These are phyloP conservation scores for Neofusicoccum ribis DNA, from an alignment of 2,329 filamentous ascomycete species.

Conservation along the genomic window DNA sequence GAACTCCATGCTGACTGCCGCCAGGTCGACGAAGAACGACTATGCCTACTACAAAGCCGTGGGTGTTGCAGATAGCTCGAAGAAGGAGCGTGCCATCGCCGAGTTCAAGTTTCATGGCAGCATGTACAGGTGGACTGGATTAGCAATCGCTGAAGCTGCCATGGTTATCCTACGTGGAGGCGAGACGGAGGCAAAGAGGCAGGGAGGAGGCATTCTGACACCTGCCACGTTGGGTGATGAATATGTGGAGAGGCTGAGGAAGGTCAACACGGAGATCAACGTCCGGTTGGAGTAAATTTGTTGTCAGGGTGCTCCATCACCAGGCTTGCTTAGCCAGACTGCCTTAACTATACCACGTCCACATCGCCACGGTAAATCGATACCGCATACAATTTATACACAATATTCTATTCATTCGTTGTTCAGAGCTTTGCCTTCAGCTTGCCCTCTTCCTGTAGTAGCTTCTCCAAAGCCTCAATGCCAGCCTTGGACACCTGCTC, in stretches of 20 bases:
- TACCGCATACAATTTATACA: neutral
- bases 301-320: neutral
- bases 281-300: neutral
- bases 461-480: constrained; percentile 48
- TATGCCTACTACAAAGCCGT: constrained; percentile 65
- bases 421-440: constrained; percentile 43
- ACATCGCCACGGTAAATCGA: neutral
- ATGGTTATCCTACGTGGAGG: constrained; percentile 57
- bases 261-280: constrained; percentile 8
- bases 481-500: constrained; percentile 54
- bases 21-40: constrained; percentile 58
- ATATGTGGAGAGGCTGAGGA: constrained; percentile 54
- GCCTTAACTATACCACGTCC: neutral
- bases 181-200: constrained; percentile 51
- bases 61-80: constrained; percentile 55
- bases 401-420: neutral
- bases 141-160: constrained; percentile 65
- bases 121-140: constrained; percentile 67
- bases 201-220: constrained; percentile 70
- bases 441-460: constrained; percentile 35
- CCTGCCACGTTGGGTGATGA: constrained; percentile 69
- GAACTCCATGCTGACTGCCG: constrained; percentile 23
- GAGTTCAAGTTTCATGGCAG: constrained; percentile 60
- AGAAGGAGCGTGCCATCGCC: constrained; percentile 55
- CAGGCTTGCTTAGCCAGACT: no score